Base-by-base conservation (phyloP, 2,329 filamentous ascomycete genomes). In the Exophiala sp. region DNA sequence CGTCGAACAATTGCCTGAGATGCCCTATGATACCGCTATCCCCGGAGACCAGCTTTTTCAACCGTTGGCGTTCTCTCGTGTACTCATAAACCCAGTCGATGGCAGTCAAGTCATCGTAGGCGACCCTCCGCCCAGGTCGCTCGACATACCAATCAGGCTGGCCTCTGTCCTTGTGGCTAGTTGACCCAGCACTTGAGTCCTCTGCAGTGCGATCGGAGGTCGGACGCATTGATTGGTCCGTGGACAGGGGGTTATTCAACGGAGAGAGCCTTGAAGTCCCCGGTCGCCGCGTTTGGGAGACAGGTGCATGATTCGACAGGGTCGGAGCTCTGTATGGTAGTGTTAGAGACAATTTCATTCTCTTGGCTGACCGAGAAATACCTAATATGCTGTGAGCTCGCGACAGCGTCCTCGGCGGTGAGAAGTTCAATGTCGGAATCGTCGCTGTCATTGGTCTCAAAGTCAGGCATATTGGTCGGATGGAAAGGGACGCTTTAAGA, bases 61-160 rank as follows among this genome's bases (percentile, higher is more conserved):
- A 72, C 19, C 93, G 81, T 67, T 95, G 88, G 16, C 93, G 81
- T 71, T 98, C 93, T 68, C 96, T 96, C 45, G 87, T 93, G 65
- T 97, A 95, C 68, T 98, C 93, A 62, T 95, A 97, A 65, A 97
- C 97, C 93, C 93, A 98, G 72, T 98, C 93, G 66, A 98, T 98
- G 51, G 93, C 91, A 13, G 91, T 96, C 66, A 96, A 75, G 70
- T 98, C 86, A 64, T 96, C 91, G 71, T 98, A 98, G 47, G 87
- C 91, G 30, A 96, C 90, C 63, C 93, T 81, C 46, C 88, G 81
- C 1, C 90, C 90, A 0, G 88, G 89, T 1, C 88, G 89, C 68
- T 96, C 91, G 41, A 85, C 78, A 65, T 94, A 86, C 91, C 91
- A 97, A 67, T 97, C 91, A 14, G 71, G 57, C 22, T 68, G 62